Evolutionary conservation across 2,329 filamentous ascomycete genomes (phyloP), one percentile per base, ranked within the genome.

Genomic region (Basipetospora chlamydospora): DNA sequence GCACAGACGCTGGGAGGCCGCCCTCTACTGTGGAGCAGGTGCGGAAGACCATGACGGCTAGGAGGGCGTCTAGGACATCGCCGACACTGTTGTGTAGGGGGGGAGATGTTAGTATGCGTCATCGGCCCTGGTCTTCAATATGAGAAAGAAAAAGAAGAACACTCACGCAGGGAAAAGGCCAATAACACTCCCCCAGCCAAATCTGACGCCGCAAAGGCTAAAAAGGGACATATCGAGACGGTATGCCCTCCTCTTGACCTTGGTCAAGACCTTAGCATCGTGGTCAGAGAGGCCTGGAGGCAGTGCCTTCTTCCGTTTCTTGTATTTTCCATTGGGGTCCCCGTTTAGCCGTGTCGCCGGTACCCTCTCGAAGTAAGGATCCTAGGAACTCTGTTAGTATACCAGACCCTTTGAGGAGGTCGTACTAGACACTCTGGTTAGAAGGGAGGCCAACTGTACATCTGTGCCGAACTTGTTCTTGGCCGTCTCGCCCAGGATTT

Each of bases 141-240:
- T n/a, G n/a, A n/a, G n/a, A n/a, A n/a, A n/a, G n/a, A n/a, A n/a
- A n/a, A n/a, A n/a, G n/a, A n/a, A 5, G 7, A 31, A 10, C 39
- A 70, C 81, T 67, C 68, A 85, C 72, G 73, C 73, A 47, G 90
- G 90, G 38, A 96, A 57, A 6, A 96, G 53, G 11, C 79, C 90
- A 48, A 96, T 83, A 40, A 94, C 71, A 47, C 79, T 81, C 35
- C 82, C 75, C 85, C 86, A 95, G 38, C 90, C 90, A 51, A 96
- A 87, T 40, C 78, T 73, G 41, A 93, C 69, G 29, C 86, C 85
- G 44, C 80, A 73, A 51, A 84, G 73, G 50, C 73, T 86, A 63
- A 88, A 92, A 5, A 94, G 70, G 38, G 71, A 73, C 64, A 85
- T 80, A 56, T 96, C 90, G 18, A 95, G 72, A 26, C 75, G 70